Evolutionary conservation across 495 filamentous ascomycete species (phyloP).

Genomic region (Podospora sp.): DNA sequence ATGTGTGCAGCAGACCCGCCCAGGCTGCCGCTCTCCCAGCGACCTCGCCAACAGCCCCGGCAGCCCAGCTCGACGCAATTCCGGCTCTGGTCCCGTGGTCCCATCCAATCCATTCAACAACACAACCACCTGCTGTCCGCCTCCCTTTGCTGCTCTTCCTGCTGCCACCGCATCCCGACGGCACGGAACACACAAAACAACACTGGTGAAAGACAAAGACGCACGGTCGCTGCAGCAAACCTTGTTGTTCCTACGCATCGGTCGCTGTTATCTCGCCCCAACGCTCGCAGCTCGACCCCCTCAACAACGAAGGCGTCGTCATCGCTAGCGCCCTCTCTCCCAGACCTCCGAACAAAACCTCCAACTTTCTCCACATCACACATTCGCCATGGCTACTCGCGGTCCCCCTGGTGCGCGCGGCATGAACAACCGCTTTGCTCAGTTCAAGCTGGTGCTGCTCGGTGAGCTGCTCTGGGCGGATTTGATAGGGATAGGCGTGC

Average conservation of each 20-base stretch:
- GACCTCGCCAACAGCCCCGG: constrained; percentile 21
- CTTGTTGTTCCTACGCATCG: background rate
- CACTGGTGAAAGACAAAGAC: background rate
- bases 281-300: constrained; percentile 6
- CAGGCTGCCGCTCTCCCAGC: constrained; percentile 22
- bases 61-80: constrained; percentile 25
- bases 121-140: background rate
- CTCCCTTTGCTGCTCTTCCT: constrained; percentile 7
- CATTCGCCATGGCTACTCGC: constrained; percentile 72
- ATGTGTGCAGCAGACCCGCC: constrained; percentile 31
- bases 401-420: constrained; percentile 76
- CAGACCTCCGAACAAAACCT: constrained; percentile 3
- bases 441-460: constrained; percentile 97
- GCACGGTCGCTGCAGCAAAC: background rate
- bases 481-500: constrained; percentile 35
- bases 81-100: constrained; percentile 30
- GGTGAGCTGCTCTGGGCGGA: constrained; percentile 52
- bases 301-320: constrained; percentile 3
- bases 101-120: constrained; percentile 23
- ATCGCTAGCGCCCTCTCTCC: constrained; percentile 7
- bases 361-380: constrained; percentile 22
- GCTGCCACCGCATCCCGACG: constrained; percentile 1
- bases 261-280: constrained; percentile 18
- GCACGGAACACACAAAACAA: background rate
- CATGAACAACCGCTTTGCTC: constrained; percentile 76